Conservation (phyloP, 2,329 filamentous ascomycete genomes). For the Neofusicoccum parvum region DNA sequence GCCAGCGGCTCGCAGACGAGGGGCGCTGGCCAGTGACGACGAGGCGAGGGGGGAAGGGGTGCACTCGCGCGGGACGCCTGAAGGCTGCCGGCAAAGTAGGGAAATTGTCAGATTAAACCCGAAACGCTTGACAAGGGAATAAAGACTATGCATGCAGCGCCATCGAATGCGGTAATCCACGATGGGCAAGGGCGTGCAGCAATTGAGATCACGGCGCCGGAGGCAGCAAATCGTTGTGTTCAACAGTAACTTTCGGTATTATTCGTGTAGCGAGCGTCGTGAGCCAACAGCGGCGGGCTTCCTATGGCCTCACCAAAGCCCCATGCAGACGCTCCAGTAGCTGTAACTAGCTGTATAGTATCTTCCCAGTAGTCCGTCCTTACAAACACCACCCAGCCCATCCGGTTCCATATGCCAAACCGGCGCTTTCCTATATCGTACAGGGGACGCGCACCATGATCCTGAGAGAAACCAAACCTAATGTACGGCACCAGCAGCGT, state of each 20-base stretch:
- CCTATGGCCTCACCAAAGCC: constrained; percentile 11
- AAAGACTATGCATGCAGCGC: background rate
- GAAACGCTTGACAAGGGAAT: constrained; percentile 1
- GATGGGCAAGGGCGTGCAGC: background rate
- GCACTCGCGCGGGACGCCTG: constrained; percentile 8
- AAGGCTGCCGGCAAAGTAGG: background rate
- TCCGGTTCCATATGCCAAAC: constrained; percentile 14
- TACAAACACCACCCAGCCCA: constrained; percentile 3
- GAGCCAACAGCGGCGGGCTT: constrained; percentile 15
- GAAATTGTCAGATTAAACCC: constrained; percentile 18
- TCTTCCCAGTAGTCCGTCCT: constrained; percentile 14
- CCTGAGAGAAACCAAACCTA: constrained; percentile 12
- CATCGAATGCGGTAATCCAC: background rate
- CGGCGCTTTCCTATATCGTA: constrained; percentile 18
- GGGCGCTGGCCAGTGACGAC: background rate
- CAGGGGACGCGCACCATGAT: constrained; percentile 13
- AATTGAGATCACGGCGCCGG: no score
- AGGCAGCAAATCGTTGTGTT: background rate
- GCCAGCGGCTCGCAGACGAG: constrained; percentile 8
- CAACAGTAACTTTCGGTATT: constrained; percentile 10
- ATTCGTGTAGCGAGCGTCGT: constrained; percentile 17
- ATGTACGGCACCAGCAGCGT: constrained; percentile 20
- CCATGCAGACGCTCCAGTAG: constrained; percentile 10
- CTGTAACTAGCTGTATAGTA: constrained; percentile 17
- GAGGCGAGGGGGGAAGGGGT: constrained; percentile 11